Conservation (phyloP, 306 rosid genomes). For the Vicia sativa region DNA sequence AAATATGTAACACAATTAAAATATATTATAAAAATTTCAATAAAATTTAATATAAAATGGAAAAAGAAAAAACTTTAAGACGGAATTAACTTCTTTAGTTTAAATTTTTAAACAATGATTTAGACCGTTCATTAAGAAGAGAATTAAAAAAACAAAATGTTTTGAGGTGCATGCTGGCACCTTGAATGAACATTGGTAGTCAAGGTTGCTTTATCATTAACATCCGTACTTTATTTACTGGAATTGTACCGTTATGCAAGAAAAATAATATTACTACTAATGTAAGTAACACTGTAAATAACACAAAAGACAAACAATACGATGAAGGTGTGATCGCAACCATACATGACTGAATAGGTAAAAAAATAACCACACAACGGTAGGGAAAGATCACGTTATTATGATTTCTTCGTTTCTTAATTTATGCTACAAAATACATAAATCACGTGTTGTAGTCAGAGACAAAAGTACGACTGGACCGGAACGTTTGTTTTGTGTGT, state of each 20-base stretch:
- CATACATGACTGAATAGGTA: neutral
- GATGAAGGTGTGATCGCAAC: neutral
- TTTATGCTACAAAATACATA: neutral
- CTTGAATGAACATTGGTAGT: neutral
- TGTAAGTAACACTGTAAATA: neutral
- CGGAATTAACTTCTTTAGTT: too few species aligned
- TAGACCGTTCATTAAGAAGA: too few species aligned
- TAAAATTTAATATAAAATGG: too few species aligned
- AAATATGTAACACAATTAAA: too few species aligned
- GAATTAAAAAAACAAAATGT: neutral
- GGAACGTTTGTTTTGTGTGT: too few species aligned
- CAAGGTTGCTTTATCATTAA: neutral
- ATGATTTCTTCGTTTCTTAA: neutral
- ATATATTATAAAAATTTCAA: too few species aligned
- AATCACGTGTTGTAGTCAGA: constrained; percentile 8
- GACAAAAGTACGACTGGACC: neutral
- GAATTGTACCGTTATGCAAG: neutral
- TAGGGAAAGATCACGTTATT: neutral
- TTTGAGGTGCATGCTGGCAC: neutral
- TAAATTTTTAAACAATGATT: too few species aligned
- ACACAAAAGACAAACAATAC: constrained; percentile 5
- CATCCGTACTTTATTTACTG: neutral
- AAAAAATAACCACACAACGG: neutral
- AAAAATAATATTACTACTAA: neutral
- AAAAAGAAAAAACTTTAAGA: too few species aligned